phyloP scores from a whole-genome alignment of 106 monocot species.

The Posidonia australis region DNA sequence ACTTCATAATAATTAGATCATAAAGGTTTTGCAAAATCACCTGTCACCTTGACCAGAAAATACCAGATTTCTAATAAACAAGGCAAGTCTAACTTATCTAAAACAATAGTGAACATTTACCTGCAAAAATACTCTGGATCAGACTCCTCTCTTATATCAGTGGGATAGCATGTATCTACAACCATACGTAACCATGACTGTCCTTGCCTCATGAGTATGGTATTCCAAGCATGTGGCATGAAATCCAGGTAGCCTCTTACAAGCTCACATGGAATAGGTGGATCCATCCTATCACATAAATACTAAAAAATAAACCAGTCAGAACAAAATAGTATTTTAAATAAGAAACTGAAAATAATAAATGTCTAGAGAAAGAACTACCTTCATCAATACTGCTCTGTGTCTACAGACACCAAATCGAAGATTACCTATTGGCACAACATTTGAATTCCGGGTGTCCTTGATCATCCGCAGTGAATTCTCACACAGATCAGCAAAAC shows the following conservation, averaged over 20 bases:
- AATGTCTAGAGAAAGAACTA: slow-evolving; percentile 6
- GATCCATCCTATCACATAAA: slow-evolving; percentile 88
- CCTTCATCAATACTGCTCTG: slow-evolving; percentile 98
- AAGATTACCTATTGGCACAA: slow-evolving; percentile 75
- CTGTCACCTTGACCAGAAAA: too few species aligned
- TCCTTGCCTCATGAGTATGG: slow-evolving; percentile 46
- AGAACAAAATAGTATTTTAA: neutral
- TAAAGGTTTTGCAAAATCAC: too few species aligned
- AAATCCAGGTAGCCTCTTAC: slow-evolving; percentile 92
- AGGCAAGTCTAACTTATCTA: neutral
- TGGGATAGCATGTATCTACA: slow-evolving; percentile 89
- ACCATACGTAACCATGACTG: slow-evolving; percentile 56
- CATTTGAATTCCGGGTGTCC: slow-evolving; percentile 54
- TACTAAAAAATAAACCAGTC: slow-evolving; percentile 41
- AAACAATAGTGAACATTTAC: slow-evolving; percentile 15
- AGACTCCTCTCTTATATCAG: slow-evolving; percentile 79
- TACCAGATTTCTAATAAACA: too few species aligned
- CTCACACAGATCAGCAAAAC: slow-evolving; percentile 63
- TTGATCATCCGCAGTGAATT: slow-evolving; percentile 64
- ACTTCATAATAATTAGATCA: too few species aligned
- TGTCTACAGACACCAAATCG: slow-evolving; percentile 97
- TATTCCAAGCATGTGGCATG: slow-evolving; percentile 98
- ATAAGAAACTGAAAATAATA: slow-evolving; percentile 1
- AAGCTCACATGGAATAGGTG: slow-evolving; percentile 92
- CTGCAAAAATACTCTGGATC: slow-evolving; percentile 93